A percentile compares a stretch with the other conserved stretches of the same genome.
Evolutionary conservation across 2,329 filamentous ascomycete species (phyloP).

Genomic region (Esteya vermicola): DNA sequence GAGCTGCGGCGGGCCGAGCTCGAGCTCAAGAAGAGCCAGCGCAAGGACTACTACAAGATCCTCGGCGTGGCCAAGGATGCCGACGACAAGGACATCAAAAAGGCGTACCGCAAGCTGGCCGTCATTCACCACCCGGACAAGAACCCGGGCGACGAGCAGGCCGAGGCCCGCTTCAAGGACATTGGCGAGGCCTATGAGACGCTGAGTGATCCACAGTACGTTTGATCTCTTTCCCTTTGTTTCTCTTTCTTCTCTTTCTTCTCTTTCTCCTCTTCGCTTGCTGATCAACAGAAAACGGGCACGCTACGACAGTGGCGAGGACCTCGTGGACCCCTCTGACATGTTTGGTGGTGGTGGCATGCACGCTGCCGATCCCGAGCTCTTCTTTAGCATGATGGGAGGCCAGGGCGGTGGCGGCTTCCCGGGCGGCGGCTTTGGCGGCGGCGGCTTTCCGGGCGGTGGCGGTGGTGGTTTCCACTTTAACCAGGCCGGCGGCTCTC

Average conservation of each 20-base stretch:
- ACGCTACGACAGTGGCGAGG: conserved; percentile 82
- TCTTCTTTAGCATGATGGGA: conserved; percentile 76
- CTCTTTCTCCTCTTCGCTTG: neutral
- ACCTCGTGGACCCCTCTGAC: conserved; percentile 75
- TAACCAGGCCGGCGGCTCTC: conserved; percentile 22
- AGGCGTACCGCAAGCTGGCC: conserved; percentile 88
- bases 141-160: conserved; percentile 74
- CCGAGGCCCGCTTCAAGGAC: conserved; percentile 92
- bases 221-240: conserved; percentile 13
- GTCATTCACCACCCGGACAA: conserved; percentile 96
- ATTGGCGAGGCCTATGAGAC: conserved; percentile 95
- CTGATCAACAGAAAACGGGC: conserved; percentile 64
- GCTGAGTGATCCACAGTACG: conserved; percentile 82
- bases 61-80: conserved; percentile 78
- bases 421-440: conserved; percentile 31
- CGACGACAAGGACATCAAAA: conserved; percentile 76
- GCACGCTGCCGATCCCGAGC: conserved; percentile 53
- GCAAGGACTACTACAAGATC: conserved; percentile 99
- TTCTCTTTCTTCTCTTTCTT: neutral
- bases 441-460: conserved; percentile 21
- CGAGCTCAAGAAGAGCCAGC: conserved; percentile 91
- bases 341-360: conserved; percentile 63
- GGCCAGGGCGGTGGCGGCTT: conserved; percentile 41
- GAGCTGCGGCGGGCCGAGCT: conserved; percentile 84
- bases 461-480: conserved; percentile 48